Conservation (phyloP, 2,329 filamentous ascomycete species). For the Trichophyton simii region DNA sequence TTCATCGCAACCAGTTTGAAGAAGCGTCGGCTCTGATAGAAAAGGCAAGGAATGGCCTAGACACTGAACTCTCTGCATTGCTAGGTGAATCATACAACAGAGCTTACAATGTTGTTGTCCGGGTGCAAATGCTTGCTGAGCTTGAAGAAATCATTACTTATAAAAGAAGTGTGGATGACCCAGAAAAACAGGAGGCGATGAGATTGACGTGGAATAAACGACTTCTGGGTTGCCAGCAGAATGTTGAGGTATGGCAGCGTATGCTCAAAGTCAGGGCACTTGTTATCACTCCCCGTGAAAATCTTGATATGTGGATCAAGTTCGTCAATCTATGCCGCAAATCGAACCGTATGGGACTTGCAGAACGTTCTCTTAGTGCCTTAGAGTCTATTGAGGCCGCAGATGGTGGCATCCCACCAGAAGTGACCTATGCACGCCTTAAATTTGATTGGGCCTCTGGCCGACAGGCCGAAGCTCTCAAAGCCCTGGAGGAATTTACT, state of each 20-base stretch:
- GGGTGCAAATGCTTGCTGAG: conserved; percentile 97
- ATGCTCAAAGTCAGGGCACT: conserved; percentile 92
- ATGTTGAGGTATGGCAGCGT: conserved; percentile 95
- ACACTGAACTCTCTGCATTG: conserved; percentile 87
- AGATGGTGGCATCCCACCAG: conserved; percentile 44
- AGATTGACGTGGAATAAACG: conserved; percentile 91
- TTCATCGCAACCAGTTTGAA: conserved; percentile 91
- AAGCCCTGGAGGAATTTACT: conserved; percentile 51
- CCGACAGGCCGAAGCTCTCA: conserved; percentile 49
- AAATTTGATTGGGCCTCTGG: conserved; percentile 93
- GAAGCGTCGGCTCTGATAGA: conserved; percentile 82
- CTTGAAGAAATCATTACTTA: conserved; percentile 96
- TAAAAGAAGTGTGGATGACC: conserved; percentile 72
- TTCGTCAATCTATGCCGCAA: conserved; percentile 97
- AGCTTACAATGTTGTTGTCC: conserved; percentile 93
- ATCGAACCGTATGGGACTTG: conserved; percentile 82
- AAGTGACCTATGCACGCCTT: conserved; percentile 89
- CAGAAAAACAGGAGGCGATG: conserved; percentile 80
- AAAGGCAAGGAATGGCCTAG: conserved; percentile 81
- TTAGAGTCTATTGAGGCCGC: conserved; percentile 56
- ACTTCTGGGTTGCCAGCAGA: conserved; percentile 86
- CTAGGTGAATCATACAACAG: conserved; percentile 98
- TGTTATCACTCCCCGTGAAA: conserved; percentile 82
- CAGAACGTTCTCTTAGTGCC: conserved; percentile 86
- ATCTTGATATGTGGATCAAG: conserved; percentile 99